phyloP scores from a whole-genome alignment of 2,329 filamentous ascomycete species.

The Aspergillus versicolor region DNA sequence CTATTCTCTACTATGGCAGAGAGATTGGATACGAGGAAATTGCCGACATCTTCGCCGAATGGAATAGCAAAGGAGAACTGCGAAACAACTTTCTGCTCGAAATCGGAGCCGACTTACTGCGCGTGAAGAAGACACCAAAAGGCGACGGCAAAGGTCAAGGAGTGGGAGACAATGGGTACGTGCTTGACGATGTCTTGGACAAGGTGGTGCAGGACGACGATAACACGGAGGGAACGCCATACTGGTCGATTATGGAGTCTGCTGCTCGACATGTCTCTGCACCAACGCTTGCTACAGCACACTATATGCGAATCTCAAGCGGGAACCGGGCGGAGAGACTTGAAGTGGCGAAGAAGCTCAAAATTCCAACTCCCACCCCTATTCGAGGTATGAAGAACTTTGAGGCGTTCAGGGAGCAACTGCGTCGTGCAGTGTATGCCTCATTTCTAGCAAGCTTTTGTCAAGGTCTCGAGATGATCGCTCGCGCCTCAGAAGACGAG shows the following conservation, averaged over 20 bases:
- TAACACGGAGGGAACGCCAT: conserved; percentile 65
- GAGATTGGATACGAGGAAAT: conserved; percentile 62
- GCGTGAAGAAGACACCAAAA: conserved; percentile 46
- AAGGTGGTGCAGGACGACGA: conserved; percentile 71
- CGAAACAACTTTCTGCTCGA: conserved; percentile 61
- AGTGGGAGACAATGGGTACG: conserved; percentile 43
- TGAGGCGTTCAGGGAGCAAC: conserved; percentile 54
- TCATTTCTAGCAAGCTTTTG: conserved; percentile 63
- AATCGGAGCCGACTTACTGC: conserved; percentile 63
- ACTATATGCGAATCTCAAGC: conserved; percentile 64
- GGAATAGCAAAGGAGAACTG: conserved; percentile 61
- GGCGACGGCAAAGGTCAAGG: conserved; percentile 34
- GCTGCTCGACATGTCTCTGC: conserved; percentile 62
- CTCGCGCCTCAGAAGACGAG: conserved; percentile 57
- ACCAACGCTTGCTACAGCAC: conserved; percentile 62
- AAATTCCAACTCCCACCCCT: conserved; percentile 40
- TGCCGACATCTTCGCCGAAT: conserved; percentile 57
- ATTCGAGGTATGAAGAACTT: conserved; percentile 33
- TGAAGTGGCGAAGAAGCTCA: conserved; percentile 50
- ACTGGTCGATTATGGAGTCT: conserved; percentile 65
- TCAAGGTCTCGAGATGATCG: conserved; percentile 66
- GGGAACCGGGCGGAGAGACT: conserved; percentile 59
- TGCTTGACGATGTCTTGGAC: conserved; percentile 64
- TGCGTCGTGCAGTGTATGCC: conserved; percentile 62
- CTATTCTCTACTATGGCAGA: conserved; percentile 59